Percentiles rank a stretch among this genome's conserved stretches.
Conservation (phyloP, 2,329 filamentous ascomycete species). For the Aureobasidium pullulans region DNA sequence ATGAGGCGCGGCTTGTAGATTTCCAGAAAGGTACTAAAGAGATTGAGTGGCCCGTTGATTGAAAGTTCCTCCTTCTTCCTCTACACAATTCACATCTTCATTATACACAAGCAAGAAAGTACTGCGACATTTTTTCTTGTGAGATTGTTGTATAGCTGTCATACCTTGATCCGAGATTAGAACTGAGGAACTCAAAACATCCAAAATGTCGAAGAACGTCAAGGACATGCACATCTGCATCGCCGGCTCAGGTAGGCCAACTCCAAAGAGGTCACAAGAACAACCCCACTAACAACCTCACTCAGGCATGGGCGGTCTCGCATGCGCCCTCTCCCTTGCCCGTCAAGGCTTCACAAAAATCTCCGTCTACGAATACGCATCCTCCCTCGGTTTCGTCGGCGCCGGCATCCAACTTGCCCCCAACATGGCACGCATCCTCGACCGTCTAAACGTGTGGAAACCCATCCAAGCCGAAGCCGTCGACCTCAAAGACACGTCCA, state of each 20-base stretch:
- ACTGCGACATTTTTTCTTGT: neutral
- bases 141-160: neutral
- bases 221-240: constrained; percentile 29
- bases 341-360: constrained; percentile 69
- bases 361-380: constrained; percentile 65
- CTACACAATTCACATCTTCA: neutral
- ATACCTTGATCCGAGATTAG: neutral
- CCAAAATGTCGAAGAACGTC: constrained; percentile 19
- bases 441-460: constrained; percentile 64
- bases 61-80: neutral
- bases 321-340: constrained; percentile 63
- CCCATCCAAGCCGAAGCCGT: constrained; percentile 65
- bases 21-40: neutral
- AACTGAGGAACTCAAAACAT: neutral
- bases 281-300: neutral
- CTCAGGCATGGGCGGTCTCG: constrained; percentile 67
- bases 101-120: too few relatives aligned
- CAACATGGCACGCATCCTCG: constrained; percentile 71
- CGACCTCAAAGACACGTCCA: constrained; percentile 62
- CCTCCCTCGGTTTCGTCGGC: constrained; percentile 70
- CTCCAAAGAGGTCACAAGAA: neutral
- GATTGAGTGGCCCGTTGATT: neutral
- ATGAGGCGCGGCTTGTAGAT: neutral
- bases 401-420: constrained; percentile 80
- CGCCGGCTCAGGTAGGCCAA: constrained; percentile 25